Evolutionary conservation across 1,139 yeast genomes (phyloP).

Genomic region (Debaryomyces robertsiae): DNA sequence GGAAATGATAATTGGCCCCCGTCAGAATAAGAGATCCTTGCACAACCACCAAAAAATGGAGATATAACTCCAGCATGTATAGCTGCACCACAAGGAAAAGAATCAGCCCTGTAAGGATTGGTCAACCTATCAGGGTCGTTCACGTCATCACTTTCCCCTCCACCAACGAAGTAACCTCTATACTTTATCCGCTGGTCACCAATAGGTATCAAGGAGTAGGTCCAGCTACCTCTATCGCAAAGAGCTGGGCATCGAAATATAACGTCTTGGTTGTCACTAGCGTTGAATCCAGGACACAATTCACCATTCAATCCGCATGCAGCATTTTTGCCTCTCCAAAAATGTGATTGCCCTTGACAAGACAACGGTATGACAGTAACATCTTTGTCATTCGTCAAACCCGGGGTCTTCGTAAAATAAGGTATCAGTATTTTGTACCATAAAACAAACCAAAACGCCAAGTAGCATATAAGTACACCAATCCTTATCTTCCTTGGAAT

Average conservation of each 20-base stretch:
- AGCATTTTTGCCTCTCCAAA: slow-evolving; percentile 78
- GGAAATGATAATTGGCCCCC: slow-evolving; percentile 57
- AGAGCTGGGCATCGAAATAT: slow-evolving; percentile 84
- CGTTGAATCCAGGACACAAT: slow-evolving; percentile 51
- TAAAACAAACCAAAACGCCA: slow-evolving; percentile 36
- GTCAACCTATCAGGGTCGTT: slow-evolving; percentile 35
- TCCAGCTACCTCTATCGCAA: slow-evolving; percentile 77
- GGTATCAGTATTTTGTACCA: slow-evolving; percentile 36
- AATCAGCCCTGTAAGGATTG: slow-evolving; percentile 80
- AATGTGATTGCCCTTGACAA: slow-evolving; percentile 37
- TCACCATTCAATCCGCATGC: slow-evolving; percentile 75
- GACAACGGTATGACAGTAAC: slow-evolving; percentile 36
- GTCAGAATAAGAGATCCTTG: slow-evolving; percentile 55
- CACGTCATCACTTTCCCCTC: slow-evolving; percentile 42
- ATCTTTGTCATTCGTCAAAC: slow-evolving; percentile 19
- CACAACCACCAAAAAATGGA: slow-evolving; percentile 80
- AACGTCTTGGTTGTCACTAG: slow-evolving; percentile 41
- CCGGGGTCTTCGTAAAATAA: slow-evolving; percentile 41
- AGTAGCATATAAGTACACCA: slow-evolving; percentile 38
- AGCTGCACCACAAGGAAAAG: slow-evolving; percentile 89
- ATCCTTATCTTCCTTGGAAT: slow-evolving; percentile 31
- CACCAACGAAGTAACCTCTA: slow-evolving; percentile 75
- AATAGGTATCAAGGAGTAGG: slow-evolving; percentile 75
- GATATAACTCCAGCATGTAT: slow-evolving; percentile 82
- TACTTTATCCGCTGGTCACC: slow-evolving; percentile 72